These are phyloP conservation scores for Aureobasidium leucospermi DNA, from an alignment of 2,329 filamentous ascomycete species.

Conservation along the genomic window DNA sequence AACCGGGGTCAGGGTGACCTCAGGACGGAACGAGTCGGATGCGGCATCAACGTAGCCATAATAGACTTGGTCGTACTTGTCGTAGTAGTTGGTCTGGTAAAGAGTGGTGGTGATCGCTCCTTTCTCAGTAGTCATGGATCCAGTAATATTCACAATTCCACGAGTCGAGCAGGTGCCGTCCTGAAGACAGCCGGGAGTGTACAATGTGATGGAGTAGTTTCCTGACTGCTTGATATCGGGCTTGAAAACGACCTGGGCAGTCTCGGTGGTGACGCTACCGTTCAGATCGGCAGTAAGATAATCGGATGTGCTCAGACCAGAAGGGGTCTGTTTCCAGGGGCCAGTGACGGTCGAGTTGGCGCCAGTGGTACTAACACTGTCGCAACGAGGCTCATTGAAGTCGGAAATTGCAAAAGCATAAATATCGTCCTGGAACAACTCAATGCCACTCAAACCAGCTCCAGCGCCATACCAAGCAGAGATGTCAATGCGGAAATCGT, in stretches of 20 bases:
- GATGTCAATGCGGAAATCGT: conserved; percentile 75
- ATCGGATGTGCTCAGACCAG: conserved; percentile 61
- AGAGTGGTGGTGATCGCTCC: conserved; percentile 54
- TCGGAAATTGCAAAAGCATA: conserved; percentile 69
- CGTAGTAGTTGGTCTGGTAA: conserved; percentile 88
- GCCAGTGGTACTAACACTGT: conserved; percentile 50
- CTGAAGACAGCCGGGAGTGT: conserved; percentile 81
- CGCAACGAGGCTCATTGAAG: conserved; percentile 85
- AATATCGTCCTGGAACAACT: conserved; percentile 70
- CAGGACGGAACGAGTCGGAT: conserved; percentile 65
- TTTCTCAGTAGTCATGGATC: conserved; percentile 49
- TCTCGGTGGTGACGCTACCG: conserved; percentile 39
- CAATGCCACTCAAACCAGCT: conserved; percentile 76
- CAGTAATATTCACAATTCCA: conserved; percentile 76
- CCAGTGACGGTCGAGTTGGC: conserved; percentile 65
- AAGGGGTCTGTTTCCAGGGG: conserved; percentile 64
- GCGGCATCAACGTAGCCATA: conserved; percentile 75
- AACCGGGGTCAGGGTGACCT: conserved; percentile 67
- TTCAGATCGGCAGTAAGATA: conserved; percentile 65
- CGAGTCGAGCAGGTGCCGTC: conserved; percentile 70
- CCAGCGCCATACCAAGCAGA: conserved; percentile 80
- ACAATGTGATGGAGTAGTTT: conserved; percentile 85
- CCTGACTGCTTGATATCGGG: conserved; percentile 84
- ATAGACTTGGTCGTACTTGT: conserved; percentile 94
- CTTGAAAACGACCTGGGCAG: conserved; percentile 65